phyloP scores from a whole-genome alignment of 2,329 filamentous ascomycete species.

The Penicillium sp. region DNA sequence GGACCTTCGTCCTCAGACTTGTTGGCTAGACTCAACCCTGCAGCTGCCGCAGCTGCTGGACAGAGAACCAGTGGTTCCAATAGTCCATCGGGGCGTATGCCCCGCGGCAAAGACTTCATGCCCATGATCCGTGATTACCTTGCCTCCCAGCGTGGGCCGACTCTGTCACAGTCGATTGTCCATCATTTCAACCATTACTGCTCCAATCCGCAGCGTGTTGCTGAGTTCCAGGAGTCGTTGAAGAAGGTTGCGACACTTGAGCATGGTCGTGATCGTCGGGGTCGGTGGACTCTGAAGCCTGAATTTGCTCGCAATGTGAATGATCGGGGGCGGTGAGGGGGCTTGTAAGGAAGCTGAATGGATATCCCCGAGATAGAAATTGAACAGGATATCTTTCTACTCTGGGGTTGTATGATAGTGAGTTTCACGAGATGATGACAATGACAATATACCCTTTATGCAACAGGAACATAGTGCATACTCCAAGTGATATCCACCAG shows the following conservation, averaged over 20 bases:
- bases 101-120: conserved; percentile 61
- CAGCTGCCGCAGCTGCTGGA: conserved; percentile 6
- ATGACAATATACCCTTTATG: neutral
- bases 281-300: conserved; percentile 59
- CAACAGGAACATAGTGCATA: no score
- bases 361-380: neutral
- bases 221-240: conserved; percentile 79
- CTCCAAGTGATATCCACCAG: neutral
- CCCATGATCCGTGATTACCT: conserved; percentile 77
- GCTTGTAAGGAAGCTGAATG: neutral
- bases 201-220: conserved; percentile 63
- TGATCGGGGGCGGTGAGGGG: conserved; percentile 11
- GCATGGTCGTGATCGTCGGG: conserved; percentile 48
- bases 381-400: neutral
- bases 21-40: conserved; percentile 38
- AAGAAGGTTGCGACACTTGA: conserved; percentile 70
- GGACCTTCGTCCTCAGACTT: conserved; percentile 43
- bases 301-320: conserved; percentile 44
- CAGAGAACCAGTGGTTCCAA: neutral
- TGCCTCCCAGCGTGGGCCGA: conserved; percentile 70
- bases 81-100: conserved; percentile 32
- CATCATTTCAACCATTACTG: conserved; percentile 87
- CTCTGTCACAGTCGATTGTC: conserved; percentile 79
- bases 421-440: conserved; percentile 2
- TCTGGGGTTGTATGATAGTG: conserved; percentile 1